These are phyloP conservation scores for Geotrichum ghanense DNA, from an alignment of 805 yeast species.

Conservation along the genomic window DNA sequence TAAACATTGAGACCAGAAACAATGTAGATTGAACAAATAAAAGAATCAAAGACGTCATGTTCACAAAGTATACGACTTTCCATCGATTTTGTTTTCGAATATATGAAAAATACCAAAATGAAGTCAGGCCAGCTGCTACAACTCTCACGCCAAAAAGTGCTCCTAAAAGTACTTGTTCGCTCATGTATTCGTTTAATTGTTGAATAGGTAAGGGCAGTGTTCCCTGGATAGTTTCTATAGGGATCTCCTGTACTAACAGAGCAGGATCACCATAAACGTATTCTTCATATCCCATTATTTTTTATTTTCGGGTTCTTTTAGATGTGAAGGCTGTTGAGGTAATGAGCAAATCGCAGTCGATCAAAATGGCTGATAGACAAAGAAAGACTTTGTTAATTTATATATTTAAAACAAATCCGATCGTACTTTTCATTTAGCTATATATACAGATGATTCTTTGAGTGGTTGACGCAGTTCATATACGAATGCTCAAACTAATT, in stretches of 20 bases:
- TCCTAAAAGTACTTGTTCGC: constrained; percentile 14
- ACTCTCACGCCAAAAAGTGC: constrained; percentile 46
- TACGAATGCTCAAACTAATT: no score
- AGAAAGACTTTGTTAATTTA: no score
- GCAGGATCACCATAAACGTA: constrained; percentile 1
- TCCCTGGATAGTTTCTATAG: constrained; percentile 11
- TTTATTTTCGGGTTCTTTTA: no score
- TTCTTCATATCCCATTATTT: not conserved
- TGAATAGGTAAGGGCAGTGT: constrained; percentile 3
- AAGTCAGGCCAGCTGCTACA: constrained; percentile 38
- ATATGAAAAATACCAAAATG: constrained; percentile 34
- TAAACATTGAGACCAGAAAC: constrained; percentile 41
- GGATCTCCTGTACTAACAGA: constrained; percentile 8
- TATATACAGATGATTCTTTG: no score
- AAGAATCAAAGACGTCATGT: constrained; percentile 46
- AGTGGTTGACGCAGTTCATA: no score
- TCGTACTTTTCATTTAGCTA: no score
- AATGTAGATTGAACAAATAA: constrained; percentile 51
- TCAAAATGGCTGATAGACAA: no score
- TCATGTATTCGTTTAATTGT: constrained; percentile 5
- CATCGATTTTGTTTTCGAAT: constrained; percentile 37
- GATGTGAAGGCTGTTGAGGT: no score
- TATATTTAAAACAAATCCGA: no score
- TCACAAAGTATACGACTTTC: constrained; percentile 66
- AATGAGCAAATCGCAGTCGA: no score